phyloP scores from a whole-genome alignment of 2,329 filamentous ascomycete genomes.

The Aspergillus sp. region DNA sequence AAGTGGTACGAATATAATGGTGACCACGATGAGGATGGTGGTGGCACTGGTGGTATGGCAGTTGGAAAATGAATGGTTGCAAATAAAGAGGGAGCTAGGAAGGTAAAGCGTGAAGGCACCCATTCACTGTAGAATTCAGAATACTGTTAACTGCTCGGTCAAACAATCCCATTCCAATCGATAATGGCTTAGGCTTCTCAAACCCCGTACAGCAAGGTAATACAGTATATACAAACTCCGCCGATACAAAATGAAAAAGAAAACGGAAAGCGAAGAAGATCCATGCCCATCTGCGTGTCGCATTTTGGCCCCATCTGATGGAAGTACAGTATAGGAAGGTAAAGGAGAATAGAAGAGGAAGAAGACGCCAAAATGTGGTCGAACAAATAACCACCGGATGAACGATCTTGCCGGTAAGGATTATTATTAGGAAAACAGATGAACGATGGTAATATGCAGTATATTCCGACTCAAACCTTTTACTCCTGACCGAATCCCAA shows the following conservation, averaged over 20 bases:
- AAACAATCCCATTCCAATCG: neutral
- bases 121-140: too few species aligned
- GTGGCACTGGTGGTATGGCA: too few species aligned
- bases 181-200: conserved; percentile 1
- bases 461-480: conserved; percentile 9
- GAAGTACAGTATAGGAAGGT: neutral
- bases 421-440: conserved; percentile 2
- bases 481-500: conserved; percentile 99
- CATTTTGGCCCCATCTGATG: neutral
- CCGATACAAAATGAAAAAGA: neutral
- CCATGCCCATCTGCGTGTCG: conserved; percentile 3
- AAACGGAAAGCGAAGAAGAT: conserved; percentile 5
- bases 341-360: neutral
- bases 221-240: conserved; percentile 14
- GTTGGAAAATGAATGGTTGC: too few species aligned
- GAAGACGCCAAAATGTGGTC: conserved; percentile 1
- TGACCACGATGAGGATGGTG: too few species aligned
- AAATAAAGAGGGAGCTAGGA: too few species aligned
- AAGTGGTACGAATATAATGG: too few species aligned
- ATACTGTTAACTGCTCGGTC: neutral
- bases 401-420: neutral
- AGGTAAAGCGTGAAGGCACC: too few species aligned
- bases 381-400: neutral
- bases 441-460: conserved; percentile 3
- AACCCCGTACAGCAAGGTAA: conserved; percentile 5